phyloP scores from a whole-genome alignment of 164 flowering plant species.

The Chloranthus sessilifolius region DNA sequence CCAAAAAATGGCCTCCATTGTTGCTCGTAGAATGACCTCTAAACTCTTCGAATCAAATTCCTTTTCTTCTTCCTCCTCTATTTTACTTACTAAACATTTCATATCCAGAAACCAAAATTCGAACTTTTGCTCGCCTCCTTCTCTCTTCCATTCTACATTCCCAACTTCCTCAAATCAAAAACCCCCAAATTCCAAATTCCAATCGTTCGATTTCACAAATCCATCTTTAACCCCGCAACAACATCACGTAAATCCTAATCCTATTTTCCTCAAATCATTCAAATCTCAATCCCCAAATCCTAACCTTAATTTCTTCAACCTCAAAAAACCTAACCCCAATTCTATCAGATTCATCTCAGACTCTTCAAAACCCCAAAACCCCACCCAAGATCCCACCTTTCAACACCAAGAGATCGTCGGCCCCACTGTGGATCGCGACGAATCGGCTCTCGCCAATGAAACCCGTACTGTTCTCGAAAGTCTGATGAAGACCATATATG shows the following conservation, averaged over 20 bases:
- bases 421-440: conserved; percentile 33
- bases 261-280: conserved; percentile 6
- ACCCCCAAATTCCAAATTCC: background rate
- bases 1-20: conserved; percentile 13
- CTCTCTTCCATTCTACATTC: background rate
- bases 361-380: conserved; percentile 1
- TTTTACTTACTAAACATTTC: background rate
- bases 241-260: conserved; percentile 13
- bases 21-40: conserved; percentile 11
- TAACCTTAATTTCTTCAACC: conserved; percentile 1
- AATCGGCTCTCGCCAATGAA: conserved; percentile 29
- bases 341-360: conserved; percentile 6
- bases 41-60: conserved; percentile 6
- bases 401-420: conserved; percentile 31
- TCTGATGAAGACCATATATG: conserved; percentile 56
- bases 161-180: background rate
- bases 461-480: conserved; percentile 45
- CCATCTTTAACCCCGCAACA: background rate
- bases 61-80: conserved; percentile 3
- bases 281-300: background rate
- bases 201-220: background rate
- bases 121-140: background rate
- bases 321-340: background rate
- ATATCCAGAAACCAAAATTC: conserved; percentile 13
- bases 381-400: conserved; percentile 13